Percentiles rank a stretch among this genome's conserved stretches.
Evolutionary conservation across 495 filamentous ascomycete genomes (phyloP).

Genomic region (Penicillium coprophilum): DNA sequence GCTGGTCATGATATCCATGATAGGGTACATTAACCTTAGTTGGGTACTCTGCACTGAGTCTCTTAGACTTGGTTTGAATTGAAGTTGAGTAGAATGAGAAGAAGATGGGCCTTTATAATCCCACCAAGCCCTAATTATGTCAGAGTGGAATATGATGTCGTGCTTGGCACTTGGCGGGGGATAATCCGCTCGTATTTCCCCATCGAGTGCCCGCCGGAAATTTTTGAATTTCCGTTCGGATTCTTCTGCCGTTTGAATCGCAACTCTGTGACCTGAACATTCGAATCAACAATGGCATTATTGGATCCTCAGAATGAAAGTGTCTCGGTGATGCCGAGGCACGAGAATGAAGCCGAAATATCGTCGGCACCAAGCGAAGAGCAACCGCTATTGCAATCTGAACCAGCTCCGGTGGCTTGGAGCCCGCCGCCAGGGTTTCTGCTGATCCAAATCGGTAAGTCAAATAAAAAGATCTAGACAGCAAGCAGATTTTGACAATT

Average conservation of each 20-base stretch:
- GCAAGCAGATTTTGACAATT: slow-evolving; percentile 4
- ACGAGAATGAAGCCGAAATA: background rate
- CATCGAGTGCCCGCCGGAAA: slow-evolving; percentile 25
- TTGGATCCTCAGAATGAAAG: background rate
- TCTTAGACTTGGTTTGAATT: slow-evolving; percentile 9
- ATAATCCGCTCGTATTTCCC: slow-evolving; percentile 15
- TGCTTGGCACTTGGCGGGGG: slow-evolving; percentile 18
- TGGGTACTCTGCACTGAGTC: slow-evolving; percentile 40
- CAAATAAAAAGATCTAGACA: background rate
- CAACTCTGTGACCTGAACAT: background rate
- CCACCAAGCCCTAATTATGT: background rate
- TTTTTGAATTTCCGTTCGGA: background rate
- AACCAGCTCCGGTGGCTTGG: slow-evolving; percentile 26
- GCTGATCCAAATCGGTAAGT: slow-evolving; percentile 47
- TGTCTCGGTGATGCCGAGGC: background rate
- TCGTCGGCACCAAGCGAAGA: slow-evolving; percentile 23
- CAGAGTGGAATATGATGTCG: slow-evolving; percentile 20
- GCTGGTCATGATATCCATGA: slow-evolving; percentile 32
- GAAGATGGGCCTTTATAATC: background rate
- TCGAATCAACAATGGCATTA: background rate
- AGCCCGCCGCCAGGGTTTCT: slow-evolving; percentile 43
- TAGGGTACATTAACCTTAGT: slow-evolving; percentile 60
- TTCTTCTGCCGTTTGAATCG: background rate
- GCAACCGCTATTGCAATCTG: slow-evolving; percentile 41
- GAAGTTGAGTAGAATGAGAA: background rate